Base-by-base conservation (phyloP, 2,329 filamentous ascomycete species). In the Trichoderma sp. region DNA sequence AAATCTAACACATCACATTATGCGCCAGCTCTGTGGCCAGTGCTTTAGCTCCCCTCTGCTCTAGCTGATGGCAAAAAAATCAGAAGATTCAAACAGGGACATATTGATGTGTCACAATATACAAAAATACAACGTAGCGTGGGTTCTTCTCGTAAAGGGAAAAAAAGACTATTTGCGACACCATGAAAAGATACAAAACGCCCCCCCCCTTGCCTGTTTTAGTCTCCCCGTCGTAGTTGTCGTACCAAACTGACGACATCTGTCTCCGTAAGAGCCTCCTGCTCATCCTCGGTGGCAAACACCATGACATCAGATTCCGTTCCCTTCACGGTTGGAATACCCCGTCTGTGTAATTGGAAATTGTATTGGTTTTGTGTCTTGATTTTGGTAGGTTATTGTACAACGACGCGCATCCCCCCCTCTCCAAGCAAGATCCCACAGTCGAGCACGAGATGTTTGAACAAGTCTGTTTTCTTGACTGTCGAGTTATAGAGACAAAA, bases 401-500 rank as follows among this genome's bases (percentile, higher is more conserved):
- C 46, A 24, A n/a, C n/a, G 2, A 24, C 18, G 10, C 46, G 4
- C 18, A 39, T 21, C 49, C 21, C 16, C 59, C 18, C 21, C 18
- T 32, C 43, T 21, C 30, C 30, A 58, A 59, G 16, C 39, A 43
- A n/a, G 28, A 21, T 49, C 18, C 14, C 43, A 30, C n/a, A 46
- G 37, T 14, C 24, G 13, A n/a, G 16, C 43, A 30, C 24, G 49
- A 49, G 24, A 49, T 66, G 63, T 39, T 5, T 59, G 63, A 66
- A 51, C 28, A 58, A 39, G 16, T 58, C 51, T 37, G 37, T 66
- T 28, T 37, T 66, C 39, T 59, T 66, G 63, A 66, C 54, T 30
- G 63, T 24, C 16, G 39, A 43, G 18, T 18, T 43, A 18, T 43
- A 43, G 18, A 43, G 18, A 43, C 7, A 43, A 28, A 59, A 46